Evolutionary conservation across 208 protist species (phyloP).

Genomic region (Wallacemonas sp.): DNA sequence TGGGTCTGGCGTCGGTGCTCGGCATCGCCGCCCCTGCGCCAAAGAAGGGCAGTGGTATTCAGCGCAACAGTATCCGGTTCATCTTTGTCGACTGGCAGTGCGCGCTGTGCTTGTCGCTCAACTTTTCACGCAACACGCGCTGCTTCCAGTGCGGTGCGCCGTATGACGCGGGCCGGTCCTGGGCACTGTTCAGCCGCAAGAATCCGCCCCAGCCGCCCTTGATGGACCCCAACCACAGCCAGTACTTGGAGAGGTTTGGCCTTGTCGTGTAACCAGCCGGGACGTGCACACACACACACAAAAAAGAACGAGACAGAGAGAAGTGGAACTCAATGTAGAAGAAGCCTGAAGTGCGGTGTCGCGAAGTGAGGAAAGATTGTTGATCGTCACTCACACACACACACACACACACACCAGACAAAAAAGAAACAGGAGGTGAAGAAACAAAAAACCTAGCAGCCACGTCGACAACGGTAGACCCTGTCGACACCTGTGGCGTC

Average conservation of each 20-base stretch:
- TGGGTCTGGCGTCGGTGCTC: constrained; percentile 34
- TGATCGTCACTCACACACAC: constrained; percentile 1
- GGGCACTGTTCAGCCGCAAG: constrained; percentile 59
- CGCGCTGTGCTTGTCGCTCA: constrained; percentile 52
- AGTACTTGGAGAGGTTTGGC: constrained; percentile 44
- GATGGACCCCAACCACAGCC: constrained; percentile 68
- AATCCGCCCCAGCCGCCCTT: constrained; percentile 37
- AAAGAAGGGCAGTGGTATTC: constrained; percentile 36
- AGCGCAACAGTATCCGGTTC: constrained; percentile 60
- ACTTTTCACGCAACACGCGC: constrained; percentile 64
- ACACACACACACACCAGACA: neutral
- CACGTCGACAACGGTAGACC: too few species aligned
- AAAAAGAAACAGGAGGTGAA: constrained; percentile 1
- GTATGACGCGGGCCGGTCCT: constrained; percentile 40
- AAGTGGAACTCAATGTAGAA: too few species aligned
- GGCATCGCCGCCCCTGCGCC: constrained; percentile 35
- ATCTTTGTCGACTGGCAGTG: constrained; percentile 84
- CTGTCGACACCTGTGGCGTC: too few species aligned
- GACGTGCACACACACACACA: neutral
- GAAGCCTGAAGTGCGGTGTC: too few species aligned
- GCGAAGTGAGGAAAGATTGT: too few species aligned
- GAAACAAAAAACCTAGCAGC: too few species aligned
- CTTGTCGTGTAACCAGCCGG: constrained; percentile 4
- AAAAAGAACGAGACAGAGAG: constrained; percentile 1
- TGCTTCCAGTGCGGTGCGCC: constrained; percentile 78